phyloP scores from a whole-genome alignment of 345 rosid genomes.

The Populus pruinosa region DNA sequence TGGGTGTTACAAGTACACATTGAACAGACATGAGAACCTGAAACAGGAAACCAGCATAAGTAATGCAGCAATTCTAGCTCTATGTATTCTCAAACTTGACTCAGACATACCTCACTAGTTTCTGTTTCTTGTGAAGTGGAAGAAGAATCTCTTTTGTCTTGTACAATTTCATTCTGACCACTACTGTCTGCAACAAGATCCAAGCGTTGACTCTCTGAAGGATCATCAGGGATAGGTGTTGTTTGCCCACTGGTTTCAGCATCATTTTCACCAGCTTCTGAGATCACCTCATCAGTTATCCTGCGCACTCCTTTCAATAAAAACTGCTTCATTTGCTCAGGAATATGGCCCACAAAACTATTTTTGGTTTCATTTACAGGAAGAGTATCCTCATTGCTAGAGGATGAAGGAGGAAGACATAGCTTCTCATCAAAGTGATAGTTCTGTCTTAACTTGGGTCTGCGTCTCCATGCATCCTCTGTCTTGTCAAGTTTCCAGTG shows the following conservation, averaged over 20 bases:
- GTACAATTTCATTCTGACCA: conserved; percentile 54
- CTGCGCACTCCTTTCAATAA: conserved; percentile 73
- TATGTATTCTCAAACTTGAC: conserved; percentile 12
- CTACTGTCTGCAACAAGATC: conserved; percentile 52
- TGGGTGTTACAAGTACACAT: conserved; percentile 83
- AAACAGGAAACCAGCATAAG: conserved; percentile 25
- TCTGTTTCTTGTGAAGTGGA: conserved; percentile 64
- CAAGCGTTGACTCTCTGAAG: conserved; percentile 37
- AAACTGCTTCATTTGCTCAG: conserved; percentile 95
- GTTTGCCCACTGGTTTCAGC: conserved; percentile 45
- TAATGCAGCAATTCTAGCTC: conserved; percentile 6
- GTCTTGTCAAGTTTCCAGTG: conserved; percentile 98
- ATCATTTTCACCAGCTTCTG: conserved; percentile 63
- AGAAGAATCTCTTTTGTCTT: conserved; percentile 51
- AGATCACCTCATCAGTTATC: conserved; percentile 77
- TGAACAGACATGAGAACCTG: conserved; percentile 78
- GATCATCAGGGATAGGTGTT: conserved; percentile 40
- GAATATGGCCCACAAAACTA: conserved; percentile 76
- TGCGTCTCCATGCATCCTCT: conserved; percentile 92
- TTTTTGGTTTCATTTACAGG: conserved; percentile 49
- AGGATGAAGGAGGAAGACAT: conserved; percentile 59
- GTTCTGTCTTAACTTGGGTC: conserved; percentile 85
- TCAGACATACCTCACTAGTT: conserved; percentile 60
- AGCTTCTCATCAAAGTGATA: conserved; percentile 86
- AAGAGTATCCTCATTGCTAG: conserved; percentile 43